Evolutionary conservation across 106 monocot genomes (phyloP).

Genomic region (Phalaenopsis aphrodite): DNA sequence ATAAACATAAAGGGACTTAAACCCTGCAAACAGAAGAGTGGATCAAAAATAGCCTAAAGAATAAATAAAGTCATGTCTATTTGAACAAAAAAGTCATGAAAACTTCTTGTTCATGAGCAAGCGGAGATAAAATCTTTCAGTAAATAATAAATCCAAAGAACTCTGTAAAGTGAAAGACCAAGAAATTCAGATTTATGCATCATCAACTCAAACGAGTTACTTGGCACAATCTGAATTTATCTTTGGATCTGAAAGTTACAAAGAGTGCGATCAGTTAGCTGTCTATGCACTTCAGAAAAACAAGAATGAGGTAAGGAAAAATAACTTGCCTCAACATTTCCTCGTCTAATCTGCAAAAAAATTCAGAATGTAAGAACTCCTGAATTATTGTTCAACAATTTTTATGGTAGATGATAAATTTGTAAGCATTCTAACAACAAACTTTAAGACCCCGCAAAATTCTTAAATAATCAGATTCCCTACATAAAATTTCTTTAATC

Average conservation of each 20-base stretch:
- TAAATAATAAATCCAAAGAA: not conserved
- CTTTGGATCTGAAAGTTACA: not conserved
- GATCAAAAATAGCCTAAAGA: not conserved
- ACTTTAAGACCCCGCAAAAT: not conserved
- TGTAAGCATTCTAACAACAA: not conserved
- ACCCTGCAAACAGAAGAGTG: conserved; percentile 39
- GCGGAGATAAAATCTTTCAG: not conserved
- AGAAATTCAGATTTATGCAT: too few species aligned
- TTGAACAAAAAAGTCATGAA: not conserved
- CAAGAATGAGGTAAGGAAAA: not conserved
- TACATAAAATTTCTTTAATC: not conserved
- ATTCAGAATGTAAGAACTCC: not conserved
- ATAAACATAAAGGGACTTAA: conserved; percentile 77
- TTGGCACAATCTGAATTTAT: too few species aligned
- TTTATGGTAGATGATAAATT: not conserved
- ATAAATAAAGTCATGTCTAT: not conserved
- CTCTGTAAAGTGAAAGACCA: too few species aligned
- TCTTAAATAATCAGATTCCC: not conserved
- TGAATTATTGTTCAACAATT: conserved; percentile 4
- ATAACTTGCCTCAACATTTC: conserved; percentile 63
- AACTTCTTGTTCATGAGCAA: not conserved
- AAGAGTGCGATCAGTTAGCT: not conserved
- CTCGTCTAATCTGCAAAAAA: conserved; percentile 69
- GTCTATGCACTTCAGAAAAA: not conserved
- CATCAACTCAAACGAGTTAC: too few species aligned